These are phyloP conservation scores for Ceratorhiza oryzae-sativae DNA, from an alignment of 1,284 basidiomycete species.

Conservation along the genomic window DNA sequence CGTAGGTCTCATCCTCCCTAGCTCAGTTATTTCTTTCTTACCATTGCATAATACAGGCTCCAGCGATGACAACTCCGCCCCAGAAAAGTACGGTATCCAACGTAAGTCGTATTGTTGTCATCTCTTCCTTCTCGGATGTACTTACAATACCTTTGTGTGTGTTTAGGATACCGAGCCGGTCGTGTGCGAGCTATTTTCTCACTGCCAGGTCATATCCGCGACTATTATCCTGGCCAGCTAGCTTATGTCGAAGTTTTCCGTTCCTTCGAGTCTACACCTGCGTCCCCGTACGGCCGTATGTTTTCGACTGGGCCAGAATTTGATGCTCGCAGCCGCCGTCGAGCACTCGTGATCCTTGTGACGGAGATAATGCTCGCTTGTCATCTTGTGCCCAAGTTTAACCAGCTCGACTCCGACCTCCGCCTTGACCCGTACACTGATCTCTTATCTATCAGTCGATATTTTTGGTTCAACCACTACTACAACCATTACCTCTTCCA, in stretches of 20 bases:
- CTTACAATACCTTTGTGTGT: background rate
- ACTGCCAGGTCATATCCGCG: background rate
- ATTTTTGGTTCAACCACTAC: too few species aligned
- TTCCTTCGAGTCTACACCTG: background rate
- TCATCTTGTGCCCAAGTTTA: conserved; percentile 22
- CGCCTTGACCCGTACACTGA: background rate
- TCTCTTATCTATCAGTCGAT: background rate
- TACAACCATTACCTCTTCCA: conserved; percentile 3
- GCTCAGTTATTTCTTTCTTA: background rate
- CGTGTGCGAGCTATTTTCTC: conserved; percentile 15
- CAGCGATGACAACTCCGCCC: background rate
- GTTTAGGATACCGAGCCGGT: conserved; percentile 14
- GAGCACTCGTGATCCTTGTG: conserved; percentile 2
- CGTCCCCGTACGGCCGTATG: background rate
- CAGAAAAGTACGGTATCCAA: conserved; percentile 1
- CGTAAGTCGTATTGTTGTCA: conserved; percentile 1
- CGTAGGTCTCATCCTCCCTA: background rate
- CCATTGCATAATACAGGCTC: background rate
- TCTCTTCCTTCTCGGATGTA: background rate
- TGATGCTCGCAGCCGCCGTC: background rate
- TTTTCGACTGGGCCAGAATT: background rate
- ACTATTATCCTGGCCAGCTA: background rate
- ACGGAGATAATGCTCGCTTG: conserved; percentile 11
- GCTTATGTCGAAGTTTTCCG: conserved; percentile 10
- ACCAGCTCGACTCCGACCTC: background rate